These are phyloP conservation scores for Bolboschoenus planiculmis DNA, from an alignment of 176 grass and related monocot species.

Conservation along the genomic window DNA sequence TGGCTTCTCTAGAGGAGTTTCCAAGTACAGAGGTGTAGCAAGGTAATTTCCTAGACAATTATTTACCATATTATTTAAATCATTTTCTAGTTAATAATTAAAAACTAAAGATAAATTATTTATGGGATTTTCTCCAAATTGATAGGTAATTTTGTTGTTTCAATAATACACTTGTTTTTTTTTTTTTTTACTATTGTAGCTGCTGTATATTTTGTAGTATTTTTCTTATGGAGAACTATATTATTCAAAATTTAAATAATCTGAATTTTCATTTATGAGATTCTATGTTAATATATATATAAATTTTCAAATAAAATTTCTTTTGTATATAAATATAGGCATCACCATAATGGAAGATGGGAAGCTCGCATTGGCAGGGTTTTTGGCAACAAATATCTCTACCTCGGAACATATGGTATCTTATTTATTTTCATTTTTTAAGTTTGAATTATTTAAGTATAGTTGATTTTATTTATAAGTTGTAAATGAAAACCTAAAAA, in stretches of 20 bases:
- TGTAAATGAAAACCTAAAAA: neutral
- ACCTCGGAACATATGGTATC: conserved; percentile 38
- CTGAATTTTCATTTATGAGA: no score
- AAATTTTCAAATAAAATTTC: neutral
- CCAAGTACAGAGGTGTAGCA: conserved; percentile 77
- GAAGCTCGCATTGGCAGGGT: conserved; percentile 40
- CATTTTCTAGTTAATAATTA: neutral
- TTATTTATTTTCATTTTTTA: neutral
- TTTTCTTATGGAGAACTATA: neutral
- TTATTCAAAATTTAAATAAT: neutral
- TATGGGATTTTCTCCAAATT: neutral
- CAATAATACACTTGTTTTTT: neutral
- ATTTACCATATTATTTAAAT: neutral
- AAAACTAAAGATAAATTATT: neutral
- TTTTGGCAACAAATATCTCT: conserved; percentile 41
- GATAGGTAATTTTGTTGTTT: neutral
- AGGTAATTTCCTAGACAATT: conserved; percentile 18
- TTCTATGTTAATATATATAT: neutral
- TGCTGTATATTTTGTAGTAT: neutral
- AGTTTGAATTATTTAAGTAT: neutral
- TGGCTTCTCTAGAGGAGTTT: conserved; percentile 72
- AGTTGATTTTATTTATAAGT: neutral
- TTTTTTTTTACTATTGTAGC: neutral
- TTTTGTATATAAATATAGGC: conserved; percentile 13
- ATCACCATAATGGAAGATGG: conserved; percentile 45